Conservation (phyloP, 805 yeast species). For the Grigorovia transvaalensis region DNA sequence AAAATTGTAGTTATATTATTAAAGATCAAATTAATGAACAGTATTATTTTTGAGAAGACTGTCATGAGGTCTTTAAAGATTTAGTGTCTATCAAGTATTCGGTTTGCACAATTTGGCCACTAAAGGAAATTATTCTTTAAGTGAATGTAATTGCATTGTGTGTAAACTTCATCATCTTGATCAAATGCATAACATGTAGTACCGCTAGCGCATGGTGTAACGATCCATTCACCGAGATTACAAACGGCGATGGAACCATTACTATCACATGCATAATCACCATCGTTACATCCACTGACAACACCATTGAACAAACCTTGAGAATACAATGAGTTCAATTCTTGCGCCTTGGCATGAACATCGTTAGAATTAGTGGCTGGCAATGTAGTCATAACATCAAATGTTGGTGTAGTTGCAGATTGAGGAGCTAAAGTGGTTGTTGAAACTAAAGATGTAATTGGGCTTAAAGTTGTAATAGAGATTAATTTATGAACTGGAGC, state of each 20-base stretch:
- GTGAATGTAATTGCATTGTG: slow-evolving; percentile 38
- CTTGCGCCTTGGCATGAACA: slow-evolving; percentile 34
- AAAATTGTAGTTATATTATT: not conserved
- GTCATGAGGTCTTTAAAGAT: too few species aligned
- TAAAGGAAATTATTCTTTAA: slow-evolving; percentile 26
- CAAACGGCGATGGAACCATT: slow-evolving; percentile 47
- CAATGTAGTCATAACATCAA: not conserved
- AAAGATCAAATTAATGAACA: not conserved
- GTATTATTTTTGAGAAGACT: not conserved
- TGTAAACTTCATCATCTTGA: slow-evolving; percentile 32
- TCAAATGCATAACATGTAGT: slow-evolving; percentile 51
- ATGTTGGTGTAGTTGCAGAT: slow-evolving; percentile 1
- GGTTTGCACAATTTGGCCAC: slow-evolving; percentile 5
- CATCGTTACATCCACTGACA: slow-evolving; percentile 35
- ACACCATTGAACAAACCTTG: slow-evolving; percentile 36
- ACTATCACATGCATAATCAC: slow-evolving; percentile 41
- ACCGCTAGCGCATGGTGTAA: slow-evolving; percentile 47
- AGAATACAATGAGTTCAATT: slow-evolving; percentile 36
- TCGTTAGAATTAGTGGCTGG: slow-evolving; percentile 7
- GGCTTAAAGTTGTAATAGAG: not conserved
- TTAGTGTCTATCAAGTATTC: not conserved
- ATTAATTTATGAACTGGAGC: not conserved
- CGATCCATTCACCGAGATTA: slow-evolving; percentile 45
- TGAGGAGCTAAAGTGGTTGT: slow-evolving; percentile 3
- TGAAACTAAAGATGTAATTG: not conserved